Evolutionary conservation across 768 basidiomycete genomes (phyloP).

Genomic region (Melanogaster broomeanus): DNA sequence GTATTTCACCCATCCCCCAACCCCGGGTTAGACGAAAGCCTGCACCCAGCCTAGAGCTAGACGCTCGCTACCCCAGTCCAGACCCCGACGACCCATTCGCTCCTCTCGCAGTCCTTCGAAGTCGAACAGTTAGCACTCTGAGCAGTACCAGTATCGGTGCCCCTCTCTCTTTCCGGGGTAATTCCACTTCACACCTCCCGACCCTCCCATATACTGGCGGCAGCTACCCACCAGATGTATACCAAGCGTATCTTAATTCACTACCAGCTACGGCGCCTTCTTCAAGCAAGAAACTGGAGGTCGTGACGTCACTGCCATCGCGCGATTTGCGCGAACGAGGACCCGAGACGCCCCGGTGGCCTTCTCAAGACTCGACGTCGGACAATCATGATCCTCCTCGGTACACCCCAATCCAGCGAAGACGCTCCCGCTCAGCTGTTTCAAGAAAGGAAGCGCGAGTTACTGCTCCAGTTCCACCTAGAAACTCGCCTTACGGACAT

Average conservation of each 20-base stretch:
- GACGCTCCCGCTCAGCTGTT: constrained; percentile 35
- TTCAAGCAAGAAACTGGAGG: constrained; percentile 3
- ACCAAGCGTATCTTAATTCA: constrained; percentile 23
- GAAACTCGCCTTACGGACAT: constrained; percentile 35
- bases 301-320: constrained; percentile 16
- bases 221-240: constrained; percentile 34
- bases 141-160: constrained; percentile 25
- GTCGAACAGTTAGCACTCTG: constrained; percentile 49
- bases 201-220: constrained; percentile 32
- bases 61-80: constrained; percentile 60
- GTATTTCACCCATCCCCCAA: constrained; percentile 25
- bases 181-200: constrained; percentile 32
- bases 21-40: constrained; percentile 51
- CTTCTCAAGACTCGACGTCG: constrained; percentile 2
- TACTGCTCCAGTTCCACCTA: constrained; percentile 22
- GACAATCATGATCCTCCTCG: constrained; percentile 12
- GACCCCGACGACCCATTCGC: constrained; percentile 74
- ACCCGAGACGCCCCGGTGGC: constrained; percentile 14
- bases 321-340: constrained; percentile 2
- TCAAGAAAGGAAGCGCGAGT: constrained; percentile 33
- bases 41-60: constrained; percentile 51
- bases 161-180: constrained; percentile 32
- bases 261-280: constrained; percentile 10
- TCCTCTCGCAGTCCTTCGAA: constrained; percentile 64
- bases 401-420: constrained; percentile 28